Base-by-base conservation (phyloP, 169 alveolate genomes). In the Besnoitia besnoiti region DNA sequence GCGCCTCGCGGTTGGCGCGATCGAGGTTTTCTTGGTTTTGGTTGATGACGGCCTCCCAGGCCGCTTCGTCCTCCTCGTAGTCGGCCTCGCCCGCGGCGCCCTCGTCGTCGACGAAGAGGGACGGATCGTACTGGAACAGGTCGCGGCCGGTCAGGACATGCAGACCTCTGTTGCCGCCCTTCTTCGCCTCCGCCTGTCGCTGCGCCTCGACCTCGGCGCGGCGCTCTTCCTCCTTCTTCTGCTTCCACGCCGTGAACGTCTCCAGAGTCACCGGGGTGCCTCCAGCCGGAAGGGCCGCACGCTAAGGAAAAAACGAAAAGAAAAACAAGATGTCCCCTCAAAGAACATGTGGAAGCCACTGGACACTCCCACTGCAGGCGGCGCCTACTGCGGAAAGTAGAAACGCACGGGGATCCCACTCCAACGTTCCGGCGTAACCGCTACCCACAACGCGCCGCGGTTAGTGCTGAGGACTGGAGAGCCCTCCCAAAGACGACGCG, bases 181-280 rank as follows among this genome's bases (percentile, higher is more conserved):
- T 76, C 55, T 77, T 62, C 4, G 93, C 93, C 90, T 91, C 94
- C 59, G 61, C 62, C 85, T 59, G 59, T 49, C 90, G 80, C 89
- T 91, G 84, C 91, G 19, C 91, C 67, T 80, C 88, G 46, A 91
- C 27, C 40, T 49, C 88, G 24, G 59, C 51, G 21, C 35, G 67
- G 35, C 94, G 90, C 51, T 95, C 97, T 59, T 92, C 94, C 93
- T 95, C 96, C 93, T 98, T 96, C 93, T 97, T 96, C 92, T 94
- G 92, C 90, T 97, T 96, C 99, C 99, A 98, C 85, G 98, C 98
- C 85, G 90, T 90, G 95, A 99, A 99, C 21, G 98, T 96, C 89
- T 98, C 99, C 67, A 96, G 94, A 14, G 98, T 98, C 24, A 99
- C 99, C 37, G 98, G 97, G n/a, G 98, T 97, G 50, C 98, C 97